Evolutionary conservation across 257 asterid species (phyloP).

Genomic region (Solanum appendiculatum): DNA sequence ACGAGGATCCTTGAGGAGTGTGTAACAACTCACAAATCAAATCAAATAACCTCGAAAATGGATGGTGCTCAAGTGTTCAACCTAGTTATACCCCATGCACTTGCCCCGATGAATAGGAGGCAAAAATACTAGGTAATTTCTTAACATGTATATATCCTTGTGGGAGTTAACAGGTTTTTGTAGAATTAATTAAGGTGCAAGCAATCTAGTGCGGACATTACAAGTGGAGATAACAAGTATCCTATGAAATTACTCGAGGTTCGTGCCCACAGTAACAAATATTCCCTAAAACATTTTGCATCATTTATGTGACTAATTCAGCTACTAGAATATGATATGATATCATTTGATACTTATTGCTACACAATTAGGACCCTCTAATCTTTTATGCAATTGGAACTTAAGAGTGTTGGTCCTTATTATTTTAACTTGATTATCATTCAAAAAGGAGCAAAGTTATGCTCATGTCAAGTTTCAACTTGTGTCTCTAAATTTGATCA

Average conservation of each 20-base stretch:
- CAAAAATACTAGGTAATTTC: background rate
- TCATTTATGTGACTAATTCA: background rate
- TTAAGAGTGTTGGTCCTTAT: background rate
- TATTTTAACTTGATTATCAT: background rate
- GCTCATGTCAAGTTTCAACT: background rate
- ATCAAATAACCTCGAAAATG: background rate
- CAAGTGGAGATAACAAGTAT: background rate
- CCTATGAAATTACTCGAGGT: background rate
- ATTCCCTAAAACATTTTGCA: background rate
- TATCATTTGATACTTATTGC: background rate
- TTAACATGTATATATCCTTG: background rate
- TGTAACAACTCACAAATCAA: background rate
- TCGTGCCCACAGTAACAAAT: background rate
- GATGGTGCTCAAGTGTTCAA: background rate
- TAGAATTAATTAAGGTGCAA: background rate
- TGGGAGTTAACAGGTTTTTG: background rate
- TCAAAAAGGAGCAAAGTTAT: background rate
- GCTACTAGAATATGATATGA: background rate
- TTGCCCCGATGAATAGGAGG: background rate
- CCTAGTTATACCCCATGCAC: background rate
- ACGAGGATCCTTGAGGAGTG: background rate
- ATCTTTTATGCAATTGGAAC: background rate
- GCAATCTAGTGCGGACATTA: background rate
- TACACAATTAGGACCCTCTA: background rate
- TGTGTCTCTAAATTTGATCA: background rate